Conservation (phyloP, 2,329 filamentous ascomycete species). For the Dactylonectria macrodidyma region DNA sequence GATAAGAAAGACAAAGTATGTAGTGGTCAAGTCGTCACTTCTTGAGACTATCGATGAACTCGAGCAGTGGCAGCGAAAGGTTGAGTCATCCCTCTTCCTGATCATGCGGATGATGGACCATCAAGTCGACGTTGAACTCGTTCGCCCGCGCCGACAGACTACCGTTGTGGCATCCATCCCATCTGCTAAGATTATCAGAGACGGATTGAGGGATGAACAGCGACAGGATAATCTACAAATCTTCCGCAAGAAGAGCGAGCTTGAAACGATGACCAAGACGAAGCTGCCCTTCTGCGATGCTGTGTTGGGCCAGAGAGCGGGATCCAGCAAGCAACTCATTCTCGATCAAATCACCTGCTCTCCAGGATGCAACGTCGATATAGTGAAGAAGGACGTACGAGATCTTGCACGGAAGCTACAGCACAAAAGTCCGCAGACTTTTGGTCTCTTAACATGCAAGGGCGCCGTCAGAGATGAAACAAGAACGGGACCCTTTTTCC, state of each 20-base stretch:
- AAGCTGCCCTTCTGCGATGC: neutral
- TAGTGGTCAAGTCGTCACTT: neutral
- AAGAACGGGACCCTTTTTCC: too few relatives aligned
- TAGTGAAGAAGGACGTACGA: constrained; percentile 1
- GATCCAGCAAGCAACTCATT: neutral
- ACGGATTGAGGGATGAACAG: neutral
- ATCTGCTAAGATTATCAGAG: neutral
- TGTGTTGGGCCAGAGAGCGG: neutral
- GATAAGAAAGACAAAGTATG: neutral
- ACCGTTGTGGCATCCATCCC: neutral
- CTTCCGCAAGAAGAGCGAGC: neutral
- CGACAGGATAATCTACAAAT: too few relatives aligned
- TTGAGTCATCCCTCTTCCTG: neutral
- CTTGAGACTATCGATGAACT: constrained; percentile 1
- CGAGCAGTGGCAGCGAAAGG: neutral
- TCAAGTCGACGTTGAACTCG: neutral
- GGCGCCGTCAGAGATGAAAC: neutral
- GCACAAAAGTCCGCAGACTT: neutral
- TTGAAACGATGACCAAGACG: neutral
- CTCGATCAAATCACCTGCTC: neutral
- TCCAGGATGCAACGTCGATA: neutral
- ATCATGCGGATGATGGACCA: neutral
- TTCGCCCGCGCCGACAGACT: too few relatives aligned
- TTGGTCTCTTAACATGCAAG: constrained; percentile 10
- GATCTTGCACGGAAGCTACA: constrained; percentile 1